phyloP scores from a whole-genome alignment of 2,329 filamentous ascomycete genomes.

The Phyllosticta citriasiana region DNA sequence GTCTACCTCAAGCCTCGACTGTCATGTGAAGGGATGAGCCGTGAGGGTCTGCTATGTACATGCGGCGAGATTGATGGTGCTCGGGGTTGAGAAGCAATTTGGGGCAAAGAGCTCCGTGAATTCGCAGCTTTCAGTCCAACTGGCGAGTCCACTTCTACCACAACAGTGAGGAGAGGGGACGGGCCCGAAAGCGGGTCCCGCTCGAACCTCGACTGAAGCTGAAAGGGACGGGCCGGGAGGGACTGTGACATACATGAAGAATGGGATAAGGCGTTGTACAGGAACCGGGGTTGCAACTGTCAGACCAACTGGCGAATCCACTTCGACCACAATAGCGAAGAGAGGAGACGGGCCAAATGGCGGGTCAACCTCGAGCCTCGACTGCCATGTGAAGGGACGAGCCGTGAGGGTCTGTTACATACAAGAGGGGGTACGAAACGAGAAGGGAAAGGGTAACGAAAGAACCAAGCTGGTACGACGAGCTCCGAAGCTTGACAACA shows the following conservation, averaged over 20 bases:
- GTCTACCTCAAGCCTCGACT: background rate
- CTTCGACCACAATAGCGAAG: background rate
- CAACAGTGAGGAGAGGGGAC: background rate
- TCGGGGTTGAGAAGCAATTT: too few relatives aligned
- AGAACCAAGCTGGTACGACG: background rate
- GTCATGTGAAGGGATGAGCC: background rate
- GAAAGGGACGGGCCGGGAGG: background rate
- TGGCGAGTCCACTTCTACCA: background rate
- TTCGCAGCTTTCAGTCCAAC: background rate
- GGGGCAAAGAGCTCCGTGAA: too few relatives aligned
- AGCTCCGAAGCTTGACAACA: background rate
- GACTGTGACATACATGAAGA: background rate
- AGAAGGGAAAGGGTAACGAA: background rate
- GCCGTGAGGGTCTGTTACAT: background rate
- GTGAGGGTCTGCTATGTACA: background rate
- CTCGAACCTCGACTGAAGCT: background rate
- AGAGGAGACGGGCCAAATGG: background rate
- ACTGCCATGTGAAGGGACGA: background rate
- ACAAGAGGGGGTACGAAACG: background rate
- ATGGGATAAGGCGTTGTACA: too few relatives aligned
- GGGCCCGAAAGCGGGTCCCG: background rate
- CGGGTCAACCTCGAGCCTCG: background rate
- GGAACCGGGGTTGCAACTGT: background rate
- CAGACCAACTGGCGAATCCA: background rate
- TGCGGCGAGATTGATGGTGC: background rate